A percentile compares a stretch with the other conserved stretches of the same genome.
Evolutionary conservation across 1,284 basidiomycete species (phyloP).

Genomic region (Fistulina hepatica): DNA sequence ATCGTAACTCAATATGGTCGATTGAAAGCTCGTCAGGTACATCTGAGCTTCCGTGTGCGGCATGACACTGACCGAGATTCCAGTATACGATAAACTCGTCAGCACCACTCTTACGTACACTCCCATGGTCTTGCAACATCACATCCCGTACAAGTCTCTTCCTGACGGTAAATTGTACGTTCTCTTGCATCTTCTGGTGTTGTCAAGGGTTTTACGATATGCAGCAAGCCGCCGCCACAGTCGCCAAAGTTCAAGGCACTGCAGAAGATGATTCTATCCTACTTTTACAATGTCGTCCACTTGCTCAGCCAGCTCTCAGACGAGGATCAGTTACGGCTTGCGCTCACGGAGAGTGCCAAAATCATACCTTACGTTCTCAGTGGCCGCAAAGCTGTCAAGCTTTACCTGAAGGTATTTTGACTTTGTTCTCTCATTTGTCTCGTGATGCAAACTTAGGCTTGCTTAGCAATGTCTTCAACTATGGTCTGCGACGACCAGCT

Average conservation of each 20-base stretch:
- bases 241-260: conserved; percentile 67
- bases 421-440: conserved; percentile 1
- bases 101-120: conserved; percentile 85
- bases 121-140: conserved; percentile 80
- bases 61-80: conserved; percentile 8
- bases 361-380: conserved; percentile 78
- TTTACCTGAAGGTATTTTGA: conserved; percentile 67
- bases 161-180: conserved; percentile 76
- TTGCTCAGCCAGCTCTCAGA: conserved; percentile 71
- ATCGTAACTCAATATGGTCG: conserved; percentile 64
- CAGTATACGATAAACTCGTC: conserved; percentile 90
- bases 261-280: conserved; percentile 85
- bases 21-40: conserved; percentile 71
- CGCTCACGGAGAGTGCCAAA: conserved; percentile 75
- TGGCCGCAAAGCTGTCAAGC: conserved; percentile 74
- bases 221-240: conserved; percentile 67
- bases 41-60: conserved; percentile 11
- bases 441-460: conserved; percentile 6
- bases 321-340: conserved; percentile 57
- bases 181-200: conserved; percentile 4
- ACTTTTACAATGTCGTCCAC: conserved; percentile 78
- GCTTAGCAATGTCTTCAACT: conserved; percentile 66
- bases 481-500: conserved; percentile 68
- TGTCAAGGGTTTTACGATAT: conserved; percentile 5
- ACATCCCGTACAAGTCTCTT: conserved; percentile 80